Evolutionary conservation across 192 early-diverging fungal genomes (phyloP), one percentile per base, ranked within the genome.

Genomic region (Cetraspora pellucida): DNA sequence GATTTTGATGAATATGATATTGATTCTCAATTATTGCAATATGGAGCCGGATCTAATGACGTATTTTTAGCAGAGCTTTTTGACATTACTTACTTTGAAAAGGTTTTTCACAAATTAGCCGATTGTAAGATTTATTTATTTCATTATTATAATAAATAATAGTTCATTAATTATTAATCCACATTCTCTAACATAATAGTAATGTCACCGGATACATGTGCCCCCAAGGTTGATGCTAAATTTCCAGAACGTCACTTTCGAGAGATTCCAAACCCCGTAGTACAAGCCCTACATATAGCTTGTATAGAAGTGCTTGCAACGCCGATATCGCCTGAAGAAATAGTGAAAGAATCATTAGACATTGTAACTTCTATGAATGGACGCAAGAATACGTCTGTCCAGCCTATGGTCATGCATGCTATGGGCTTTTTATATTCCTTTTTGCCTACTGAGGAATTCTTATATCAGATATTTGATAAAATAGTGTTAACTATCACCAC

Each of bases 201-300:
- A 63, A 49, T 88, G 63, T 81, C 82, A 37, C 86, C 86, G 23
- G 81, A 88, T 78, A 85, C 83, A 54, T 89, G 84, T 68, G 85
- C 85, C 1, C 85, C 83, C 45, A 85, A 85, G 63, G 76, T 63
- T n/a, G 77, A 83, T 13, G 44, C 86, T 2, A 75, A 77, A 50
- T 57, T 87, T 47, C 88, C 88, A 5, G 80, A 91, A 65, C 82
- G 86, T 27, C 88, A 89, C 65, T 90, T 90, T 59, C 78, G 87
- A 13, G 86, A 87, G 67, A 89, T 92, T 46, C 84, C 76, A 9
- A 91, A 89, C 72, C 90, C 91, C 0, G 86, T 89, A 16, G 85
- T 90, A 10, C 84, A 81, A 46, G 85, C 83, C 10, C 78, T 90
- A 1, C 83, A 81, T 60, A 80, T 86, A 52, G 87, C 89, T 0